These are phyloP conservation scores for Eimeria praecox DNA, from an alignment of 169 alveolate species.

Conservation along the genomic window DNA sequence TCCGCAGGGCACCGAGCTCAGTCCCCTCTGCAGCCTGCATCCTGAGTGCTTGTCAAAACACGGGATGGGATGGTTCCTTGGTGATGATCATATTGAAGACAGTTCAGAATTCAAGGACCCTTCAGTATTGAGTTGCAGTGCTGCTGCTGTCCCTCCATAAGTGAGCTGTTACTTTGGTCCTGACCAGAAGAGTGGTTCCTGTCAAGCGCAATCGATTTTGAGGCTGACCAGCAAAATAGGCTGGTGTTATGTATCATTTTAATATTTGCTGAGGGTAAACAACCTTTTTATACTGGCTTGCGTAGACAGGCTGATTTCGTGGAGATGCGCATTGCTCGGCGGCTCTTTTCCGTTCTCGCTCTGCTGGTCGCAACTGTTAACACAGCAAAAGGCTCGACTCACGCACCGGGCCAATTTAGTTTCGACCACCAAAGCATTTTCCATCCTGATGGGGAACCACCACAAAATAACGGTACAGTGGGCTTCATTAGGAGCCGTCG, in stretches of 20 bases:
- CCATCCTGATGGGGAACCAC: not conserved
- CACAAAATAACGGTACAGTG: not conserved
- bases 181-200: not conserved
- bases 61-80: not conserved
- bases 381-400: slow-evolving; percentile 1
- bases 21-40: not conserved
- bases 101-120: not conserved
- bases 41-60: not conserved
- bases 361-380: not conserved
- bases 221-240: not conserved
- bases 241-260: not conserved
- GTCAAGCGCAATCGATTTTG: not conserved
- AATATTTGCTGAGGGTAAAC: not conserved
- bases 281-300: not conserved
- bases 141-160: not conserved
- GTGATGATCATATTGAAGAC: not conserved
- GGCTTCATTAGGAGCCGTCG: not conserved
- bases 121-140: not conserved
- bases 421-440: not conserved
- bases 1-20: not conserved
- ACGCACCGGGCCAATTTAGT: not conserved
- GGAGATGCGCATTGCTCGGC: not conserved
- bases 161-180: not conserved
- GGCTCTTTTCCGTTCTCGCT: not conserved
- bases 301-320: not conserved